phyloP scores from a whole-genome alignment of 129 eudicot genomes.

The Flaveria brownii region DNA sequence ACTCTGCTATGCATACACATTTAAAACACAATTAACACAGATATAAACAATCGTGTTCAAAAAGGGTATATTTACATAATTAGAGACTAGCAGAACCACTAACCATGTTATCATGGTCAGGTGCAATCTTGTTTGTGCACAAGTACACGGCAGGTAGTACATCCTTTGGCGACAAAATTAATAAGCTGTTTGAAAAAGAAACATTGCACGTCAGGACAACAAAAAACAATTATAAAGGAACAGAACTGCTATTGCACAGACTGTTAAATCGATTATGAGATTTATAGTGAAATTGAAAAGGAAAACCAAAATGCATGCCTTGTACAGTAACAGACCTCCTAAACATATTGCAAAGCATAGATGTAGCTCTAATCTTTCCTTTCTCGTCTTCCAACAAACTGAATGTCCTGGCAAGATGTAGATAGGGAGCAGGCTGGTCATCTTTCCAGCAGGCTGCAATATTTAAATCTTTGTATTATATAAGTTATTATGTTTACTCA shows the following conservation, averaged over 20 bases:
- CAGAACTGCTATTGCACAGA: neutral
- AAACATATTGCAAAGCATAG: constrained; percentile 97
- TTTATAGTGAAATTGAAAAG: constrained; percentile 8
- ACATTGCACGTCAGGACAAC: constrained; percentile 18
- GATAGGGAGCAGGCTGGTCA: constrained; percentile 79
- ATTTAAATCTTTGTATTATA: constrained; percentile 29
- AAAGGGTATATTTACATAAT: constrained; percentile 7
- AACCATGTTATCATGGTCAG: constrained; percentile 97
- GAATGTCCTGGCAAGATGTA: constrained; percentile 87
- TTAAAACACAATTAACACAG: constrained; percentile 10
- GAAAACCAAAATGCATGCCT: neutral
- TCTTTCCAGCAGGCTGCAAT: constrained; percentile 93
- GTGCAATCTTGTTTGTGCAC: constrained; percentile 93
- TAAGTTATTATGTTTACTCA: constrained; percentile 19
- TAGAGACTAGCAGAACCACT: constrained; percentile 12
- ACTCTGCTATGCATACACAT: neutral
- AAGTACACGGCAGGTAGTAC: constrained; percentile 93
- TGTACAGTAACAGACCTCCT: constrained; percentile 70
- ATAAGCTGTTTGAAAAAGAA: constrained; percentile 58
- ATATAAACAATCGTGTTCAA: constrained; percentile 15
- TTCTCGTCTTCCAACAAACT: constrained; percentile 75
- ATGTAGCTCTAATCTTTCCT: constrained; percentile 87
- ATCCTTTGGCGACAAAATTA: constrained; percentile 85
- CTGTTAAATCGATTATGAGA: constrained; percentile 5
- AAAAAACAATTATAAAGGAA: neutral